A percentile compares a stretch with the other conserved stretches of the same genome.
These are phyloP conservation scores for Wickerhamomyces subpelliculosus DNA, from an alignment of 805 yeast genomes.

Conservation along the genomic window DNA sequence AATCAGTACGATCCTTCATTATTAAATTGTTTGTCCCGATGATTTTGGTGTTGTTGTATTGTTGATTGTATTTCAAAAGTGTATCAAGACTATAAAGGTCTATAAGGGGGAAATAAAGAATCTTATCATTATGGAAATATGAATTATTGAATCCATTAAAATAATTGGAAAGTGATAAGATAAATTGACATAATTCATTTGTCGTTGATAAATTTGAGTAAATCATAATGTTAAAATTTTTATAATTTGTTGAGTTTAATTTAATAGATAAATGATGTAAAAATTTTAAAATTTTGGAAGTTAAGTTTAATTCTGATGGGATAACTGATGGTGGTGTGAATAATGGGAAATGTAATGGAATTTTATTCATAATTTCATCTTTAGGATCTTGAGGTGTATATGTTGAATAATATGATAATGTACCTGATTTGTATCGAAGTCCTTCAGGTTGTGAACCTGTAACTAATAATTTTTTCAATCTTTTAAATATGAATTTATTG, in stretches of 20 bases:
- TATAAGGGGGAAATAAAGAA: constrained; percentile 46
- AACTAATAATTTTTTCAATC: constrained; percentile 8
- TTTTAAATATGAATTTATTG: constrained; percentile 14
- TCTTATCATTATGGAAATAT: constrained; percentile 35
- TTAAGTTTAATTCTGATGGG: constrained; percentile 19
- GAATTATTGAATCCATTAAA: constrained; percentile 34
- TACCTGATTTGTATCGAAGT: constrained; percentile 14
- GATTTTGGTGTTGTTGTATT: constrained; percentile 27
- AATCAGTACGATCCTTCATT: constrained; percentile 42
- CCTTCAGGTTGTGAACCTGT: background rate
- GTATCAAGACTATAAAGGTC: constrained; percentile 53
- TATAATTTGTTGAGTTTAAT: constrained; percentile 30
- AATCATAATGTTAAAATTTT: constrained; percentile 32
- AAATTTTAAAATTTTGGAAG: constrained; percentile 20
- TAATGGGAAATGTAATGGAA: constrained; percentile 23
- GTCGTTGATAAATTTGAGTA: constrained; percentile 34
- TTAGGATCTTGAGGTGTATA: constrained; percentile 24
- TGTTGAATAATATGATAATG: constrained; percentile 22
- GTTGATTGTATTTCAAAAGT: constrained; percentile 23
- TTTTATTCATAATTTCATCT: constrained; percentile 27
- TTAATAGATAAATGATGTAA: constrained; percentile 25
- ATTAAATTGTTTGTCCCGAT: constrained; percentile 68
- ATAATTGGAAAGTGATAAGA: constrained; percentile 31
- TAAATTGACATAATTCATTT: constrained; percentile 35
- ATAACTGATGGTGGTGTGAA: constrained; percentile 12